Conservation (phyloP, 2,329 filamentous ascomycete species). For the Pestalotiopsis sp. region DNA sequence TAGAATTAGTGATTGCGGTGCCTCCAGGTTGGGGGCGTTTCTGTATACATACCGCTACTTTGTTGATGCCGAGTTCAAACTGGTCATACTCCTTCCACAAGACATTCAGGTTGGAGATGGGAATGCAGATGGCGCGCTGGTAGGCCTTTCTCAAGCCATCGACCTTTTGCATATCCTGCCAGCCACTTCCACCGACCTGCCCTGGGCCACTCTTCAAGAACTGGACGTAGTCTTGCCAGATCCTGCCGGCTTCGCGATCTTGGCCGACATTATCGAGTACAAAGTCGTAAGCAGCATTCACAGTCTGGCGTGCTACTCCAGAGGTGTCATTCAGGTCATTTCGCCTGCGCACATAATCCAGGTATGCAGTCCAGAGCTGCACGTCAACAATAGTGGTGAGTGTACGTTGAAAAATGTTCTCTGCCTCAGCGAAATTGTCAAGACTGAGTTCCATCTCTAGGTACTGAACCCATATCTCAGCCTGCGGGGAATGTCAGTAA, state of each 20-base stretch:
- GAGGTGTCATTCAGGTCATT: conserved; percentile 85
- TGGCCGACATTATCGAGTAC: conserved; percentile 87
- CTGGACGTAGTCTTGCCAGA: conserved; percentile 95
- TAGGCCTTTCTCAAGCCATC: conserved; percentile 90
- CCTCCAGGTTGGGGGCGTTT: not conserved
- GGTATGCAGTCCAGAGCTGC: conserved; percentile 87
- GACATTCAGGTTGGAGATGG: conserved; percentile 78
- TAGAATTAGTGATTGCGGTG: conserved; percentile 2
- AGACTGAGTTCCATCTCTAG: conserved; percentile 86
- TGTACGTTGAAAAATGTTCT: conserved; percentile 80
- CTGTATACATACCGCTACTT: conserved; percentile 67
- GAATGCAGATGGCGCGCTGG: conserved; percentile 84
- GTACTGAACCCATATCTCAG: conserved; percentile 88
- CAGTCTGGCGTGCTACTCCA: conserved; percentile 74
- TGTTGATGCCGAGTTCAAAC: conserved; percentile 93
- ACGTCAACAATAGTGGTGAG: conserved; percentile 81
- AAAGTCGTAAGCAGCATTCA: conserved; percentile 89
- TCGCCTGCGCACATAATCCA: conserved; percentile 90
- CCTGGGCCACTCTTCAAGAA: conserved; percentile 91
- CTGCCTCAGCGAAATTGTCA: conserved; percentile 79
- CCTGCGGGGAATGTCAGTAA: conserved; percentile 57
- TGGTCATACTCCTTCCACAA: conserved; percentile 98
- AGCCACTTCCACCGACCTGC: conserved; percentile 78
- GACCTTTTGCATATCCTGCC: conserved; percentile 99
- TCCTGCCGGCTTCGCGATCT: conserved; percentile 83